Evolutionary conservation across 1,284 basidiomycete species (phyloP), one percentile per base, ranked within the genome.

Genomic region (Coniferiporia sulphurascens): DNA sequence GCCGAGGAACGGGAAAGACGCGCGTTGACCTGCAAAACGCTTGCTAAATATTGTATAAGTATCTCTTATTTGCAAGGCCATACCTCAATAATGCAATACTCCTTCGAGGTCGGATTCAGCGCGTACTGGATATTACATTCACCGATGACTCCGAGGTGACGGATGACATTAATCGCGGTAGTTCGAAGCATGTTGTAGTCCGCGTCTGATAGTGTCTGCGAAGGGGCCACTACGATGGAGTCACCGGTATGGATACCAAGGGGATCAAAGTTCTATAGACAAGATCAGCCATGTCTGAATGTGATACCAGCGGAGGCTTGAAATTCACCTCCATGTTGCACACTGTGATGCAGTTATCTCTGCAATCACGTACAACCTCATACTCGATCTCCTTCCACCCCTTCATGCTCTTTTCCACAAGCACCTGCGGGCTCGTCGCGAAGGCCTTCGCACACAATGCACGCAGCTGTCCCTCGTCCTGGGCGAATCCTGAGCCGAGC

Each of bases 381-480:
- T 99, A 99, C 77, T 99, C 96, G 66, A 98, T 94, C 78, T 99
- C 96, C 77, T 99, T 98, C 95, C 95, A 98, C 12, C 96, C 96
- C 77, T 98, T 98, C 95, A 99, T 98, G 71, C 92, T 95, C 81
- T 88, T 96, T 80, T 99, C 96, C 22, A 99, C 93, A 27, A 99
- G 80, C 1, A 99, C 95, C 76, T 99, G 96, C 52, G 96, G 95
- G 67, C 90, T 93, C 36, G 93, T 98, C 51, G 96, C 95, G 71
- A 99, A 98, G 12, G 96, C 95, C 77, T 95, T 96, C 67, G 78
- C 82, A 71, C 95, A 98, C 27, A 98, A 78, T 55, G 91, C 91
- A 67, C 85, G 83, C 64, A 98, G 80, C 77, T 98, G 92, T 17
- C 76, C 80, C 72, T 94, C 93, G 70, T 98, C 80, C 73, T 94